Evolutionary conservation across 1,139 yeast genomes (phyloP), one percentile per base, ranked within the genome.

Genomic region (Pichia sp.): DNA sequence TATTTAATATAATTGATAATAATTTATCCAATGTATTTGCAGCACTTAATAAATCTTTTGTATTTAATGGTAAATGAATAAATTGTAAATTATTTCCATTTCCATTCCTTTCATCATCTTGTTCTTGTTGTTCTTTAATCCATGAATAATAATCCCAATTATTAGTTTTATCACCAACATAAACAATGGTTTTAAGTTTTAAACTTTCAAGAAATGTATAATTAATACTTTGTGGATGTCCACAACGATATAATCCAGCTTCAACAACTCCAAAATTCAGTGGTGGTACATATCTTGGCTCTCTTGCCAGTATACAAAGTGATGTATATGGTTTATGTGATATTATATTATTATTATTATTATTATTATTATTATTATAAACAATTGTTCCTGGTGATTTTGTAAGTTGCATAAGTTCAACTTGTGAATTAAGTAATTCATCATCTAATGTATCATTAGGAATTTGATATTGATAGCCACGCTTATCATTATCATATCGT

Each of bases 211-310:
- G 70, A 56, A 86, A 92, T 12, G 85, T 79, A 59, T 81, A 87
- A 65, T 89, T 90, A 55, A 82, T 75, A 0, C 86, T 85, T 69
- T 87, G 85, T 4, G 98, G 98, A 59, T 89, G 95, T 3, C 98
- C 98, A 2, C 95, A 83, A 31, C 98, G 70, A 62, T 89, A 92
- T 20, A 92, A 78, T 6, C 87, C 81, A 49, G 86, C 90, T 52
- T 87, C 96, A 2, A 90, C 96, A 22, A 87, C 75, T 1, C 96
- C 78, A 60, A 90, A 90, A 65, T 89, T 89, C 54, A 92, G 71
- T 2, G 98, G 98, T 2, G 98, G 97, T 7, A 87, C 95, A 52
- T 69, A 73, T 39, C 61, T 60, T n/a, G 65, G 62, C 37, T 48
- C 49, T 20, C 49, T 51, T 32, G 57, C 60, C 29, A 55, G 48